phyloP scores from a whole-genome alignment of 2,329 filamentous ascomycete genomes.

The Pyrenochaeta sp. region DNA sequence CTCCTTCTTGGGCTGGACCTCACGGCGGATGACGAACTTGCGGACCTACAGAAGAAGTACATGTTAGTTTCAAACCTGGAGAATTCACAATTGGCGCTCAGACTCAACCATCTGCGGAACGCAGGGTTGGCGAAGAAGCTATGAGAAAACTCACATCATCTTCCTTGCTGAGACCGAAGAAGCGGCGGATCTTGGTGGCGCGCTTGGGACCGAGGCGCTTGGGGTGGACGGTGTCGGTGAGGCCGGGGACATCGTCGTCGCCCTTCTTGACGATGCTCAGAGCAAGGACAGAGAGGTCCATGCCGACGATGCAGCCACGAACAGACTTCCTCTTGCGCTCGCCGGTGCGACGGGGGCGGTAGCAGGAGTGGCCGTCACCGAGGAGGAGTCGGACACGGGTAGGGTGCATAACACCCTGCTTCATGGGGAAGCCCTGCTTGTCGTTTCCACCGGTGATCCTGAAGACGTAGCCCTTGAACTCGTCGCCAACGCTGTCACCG shows the following conservation, averaged over 20 bases:
- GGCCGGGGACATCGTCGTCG: constrained; percentile 88
- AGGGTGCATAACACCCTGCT: constrained; percentile 99
- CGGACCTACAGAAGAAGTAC: constrained; percentile 72
- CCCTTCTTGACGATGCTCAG: constrained; percentile 98
- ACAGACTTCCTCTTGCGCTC: constrained; percentile 99
- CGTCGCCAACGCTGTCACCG: constrained; percentile 94
- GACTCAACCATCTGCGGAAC: constrained; percentile 54
- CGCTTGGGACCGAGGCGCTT: constrained; percentile 99
- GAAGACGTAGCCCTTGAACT: constrained; percentile 99
- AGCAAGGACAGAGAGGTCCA: constrained; percentile 93
- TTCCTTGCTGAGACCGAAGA: constrained; percentile 99
- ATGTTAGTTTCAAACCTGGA: constrained; percentile 26
- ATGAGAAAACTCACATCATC: constrained; percentile 90
- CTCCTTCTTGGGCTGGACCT: constrained; percentile 96
- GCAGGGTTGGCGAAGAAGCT: constrained; percentile 71
- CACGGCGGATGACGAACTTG: constrained; percentile 99
- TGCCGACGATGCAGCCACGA: constrained; percentile 97
- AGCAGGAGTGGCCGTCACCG: constrained; percentile 97
- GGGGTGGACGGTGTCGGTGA: constrained; percentile 97
- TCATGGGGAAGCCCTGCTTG: constrained; percentile 99
- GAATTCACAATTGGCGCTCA: constrained; percentile 53
- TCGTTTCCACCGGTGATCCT: constrained; percentile 99
- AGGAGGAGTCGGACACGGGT: constrained; percentile 98
- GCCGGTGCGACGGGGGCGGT: constrained; percentile 95
- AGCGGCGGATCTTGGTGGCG: constrained; percentile 99